Base-by-base conservation (phyloP, 345 rosid species). In the Hypericum perforatum region DNA sequence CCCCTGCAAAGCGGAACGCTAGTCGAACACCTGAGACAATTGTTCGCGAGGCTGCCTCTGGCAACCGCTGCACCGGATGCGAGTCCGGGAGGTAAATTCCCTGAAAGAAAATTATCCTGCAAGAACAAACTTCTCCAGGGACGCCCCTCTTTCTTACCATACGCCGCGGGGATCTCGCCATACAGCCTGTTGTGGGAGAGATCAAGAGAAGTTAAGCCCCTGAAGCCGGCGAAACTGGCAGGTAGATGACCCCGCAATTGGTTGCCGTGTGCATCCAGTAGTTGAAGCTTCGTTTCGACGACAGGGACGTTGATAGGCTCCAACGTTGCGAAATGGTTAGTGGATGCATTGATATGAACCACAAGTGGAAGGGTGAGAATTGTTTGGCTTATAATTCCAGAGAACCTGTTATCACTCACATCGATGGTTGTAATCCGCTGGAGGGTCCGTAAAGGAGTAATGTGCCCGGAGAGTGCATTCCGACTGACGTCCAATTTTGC, bases 21-120 rank as follows among this genome's bases (percentile, higher is more conserved):
- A 46, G 6, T 11, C 0, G 78, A 75, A 47, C 83, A 80, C 37
- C 50, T 67, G 16, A 70, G 64, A 63, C 86, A 78, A 59, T 80
- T 82, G 49, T 56, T 72, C 3, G 78, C 76, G 59, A 82, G 74
- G 60, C 69, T 82, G 49, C 82, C 82, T 72, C 50, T 70, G 12
- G 66, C 62, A 61, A 41, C 65, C 16, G 11, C 39, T 41, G 58
- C 13, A 7, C 32, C 40, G 37, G 16, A 45, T 12, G 16, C 40
- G 52, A 78, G 76, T 74, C 74, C 60, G 6, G 39, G 53, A 6
- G 90, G 84, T 45, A 77, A 62, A 63, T 56, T 45, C 36, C 84
- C 84, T 5, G 66, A 12, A 0, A 74, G 74, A 60, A 71, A 72
- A 55, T 80, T 75, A 42, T 62, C 43, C 37, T 68, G 57, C 8